phyloP scores from a whole-genome alignment of 2,329 filamentous ascomycete species.

The Fusarium ramigenum region DNA sequence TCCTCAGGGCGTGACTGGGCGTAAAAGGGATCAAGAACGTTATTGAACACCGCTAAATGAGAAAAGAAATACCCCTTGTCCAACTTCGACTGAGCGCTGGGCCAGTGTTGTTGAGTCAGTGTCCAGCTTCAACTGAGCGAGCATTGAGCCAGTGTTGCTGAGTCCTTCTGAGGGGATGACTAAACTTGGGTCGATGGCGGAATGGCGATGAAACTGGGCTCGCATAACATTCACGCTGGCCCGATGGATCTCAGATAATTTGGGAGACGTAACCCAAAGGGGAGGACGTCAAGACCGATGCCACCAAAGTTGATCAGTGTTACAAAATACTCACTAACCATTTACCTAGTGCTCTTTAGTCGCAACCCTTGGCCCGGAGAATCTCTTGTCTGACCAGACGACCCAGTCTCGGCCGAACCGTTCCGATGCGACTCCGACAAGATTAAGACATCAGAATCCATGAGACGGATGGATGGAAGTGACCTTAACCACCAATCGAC shows the following conservation, averaged over 20 bases:
- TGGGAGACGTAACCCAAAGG: too few species aligned
- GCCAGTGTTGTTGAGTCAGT: background rate
- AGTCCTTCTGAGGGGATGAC: background rate
- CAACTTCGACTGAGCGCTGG: background rate
- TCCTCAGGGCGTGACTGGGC: too few species aligned
- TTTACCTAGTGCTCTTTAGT: background rate
- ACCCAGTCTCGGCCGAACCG: background rate
- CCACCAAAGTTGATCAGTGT: background rate
- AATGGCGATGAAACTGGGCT: background rate
- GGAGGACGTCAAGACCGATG: background rate
- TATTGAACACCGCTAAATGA: background rate
- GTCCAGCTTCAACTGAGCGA: background rate
- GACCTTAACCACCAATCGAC: accelerated
- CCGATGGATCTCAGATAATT: too few species aligned
- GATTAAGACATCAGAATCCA: too few species aligned
- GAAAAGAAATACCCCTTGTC: background rate
- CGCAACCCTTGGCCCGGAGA: background rate
- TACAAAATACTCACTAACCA: background rate
- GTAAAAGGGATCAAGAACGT: too few species aligned
- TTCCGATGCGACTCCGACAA: background rate
- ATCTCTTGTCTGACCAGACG: background rate
- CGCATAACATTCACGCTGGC: background rate
- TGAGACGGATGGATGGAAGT: background rate
- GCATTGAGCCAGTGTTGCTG: background rate
- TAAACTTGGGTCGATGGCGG: too few species aligned